phyloP scores from a whole-genome alignment of 345 rosid genomes.

The Kandelia obovata region DNA sequence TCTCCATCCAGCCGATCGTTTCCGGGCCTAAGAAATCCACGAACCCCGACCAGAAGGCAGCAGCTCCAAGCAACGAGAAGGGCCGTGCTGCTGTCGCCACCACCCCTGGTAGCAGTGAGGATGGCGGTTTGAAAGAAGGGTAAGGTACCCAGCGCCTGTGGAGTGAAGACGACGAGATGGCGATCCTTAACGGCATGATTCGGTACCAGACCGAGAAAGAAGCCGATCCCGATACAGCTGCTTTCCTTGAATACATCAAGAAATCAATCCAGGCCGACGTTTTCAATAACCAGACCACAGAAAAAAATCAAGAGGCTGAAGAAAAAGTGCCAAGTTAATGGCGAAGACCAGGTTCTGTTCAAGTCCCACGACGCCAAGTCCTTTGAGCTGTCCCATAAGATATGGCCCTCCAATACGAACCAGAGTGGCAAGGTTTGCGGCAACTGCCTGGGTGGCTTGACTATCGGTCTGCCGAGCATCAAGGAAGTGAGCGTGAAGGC shows the following conservation, averaged over 20 bases:
- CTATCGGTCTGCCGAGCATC: slow-evolving; percentile 3
- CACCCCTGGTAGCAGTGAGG: neutral
- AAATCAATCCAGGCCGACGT: slow-evolving; percentile 33
- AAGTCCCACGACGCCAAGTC: slow-evolving; percentile 39
- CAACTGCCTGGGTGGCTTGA: neutral
- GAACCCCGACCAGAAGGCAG: slow-evolving; percentile 12
- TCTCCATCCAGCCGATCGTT: slow-evolving; percentile 28
- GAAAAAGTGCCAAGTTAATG: slow-evolving; percentile 37
- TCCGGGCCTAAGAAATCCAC: neutral
- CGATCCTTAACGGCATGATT: slow-evolving; percentile 35
- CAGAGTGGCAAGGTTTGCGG: neutral
- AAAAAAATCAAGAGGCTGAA: slow-evolving; percentile 47
- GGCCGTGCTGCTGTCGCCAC: neutral
- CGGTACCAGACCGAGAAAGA: slow-evolving; percentile 35
- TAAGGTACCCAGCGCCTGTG: slow-evolving; percentile 33
- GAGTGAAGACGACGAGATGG: slow-evolving; percentile 47
- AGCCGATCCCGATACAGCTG: slow-evolving; percentile 29
- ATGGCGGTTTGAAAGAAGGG: slow-evolving; percentile 17
- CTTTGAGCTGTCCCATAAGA: slow-evolving; percentile 25
- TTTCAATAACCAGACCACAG: slow-evolving; percentile 35
- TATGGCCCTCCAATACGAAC: slow-evolving; percentile 31
- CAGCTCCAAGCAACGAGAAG: neutral
- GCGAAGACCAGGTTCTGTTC: slow-evolving; percentile 21
- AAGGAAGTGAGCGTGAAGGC: neutral
- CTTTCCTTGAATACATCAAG: slow-evolving; percentile 34